Base-by-base conservation (phyloP, 768 basidiomycete genomes). In the Rhizopogon vesiculosus region DNA sequence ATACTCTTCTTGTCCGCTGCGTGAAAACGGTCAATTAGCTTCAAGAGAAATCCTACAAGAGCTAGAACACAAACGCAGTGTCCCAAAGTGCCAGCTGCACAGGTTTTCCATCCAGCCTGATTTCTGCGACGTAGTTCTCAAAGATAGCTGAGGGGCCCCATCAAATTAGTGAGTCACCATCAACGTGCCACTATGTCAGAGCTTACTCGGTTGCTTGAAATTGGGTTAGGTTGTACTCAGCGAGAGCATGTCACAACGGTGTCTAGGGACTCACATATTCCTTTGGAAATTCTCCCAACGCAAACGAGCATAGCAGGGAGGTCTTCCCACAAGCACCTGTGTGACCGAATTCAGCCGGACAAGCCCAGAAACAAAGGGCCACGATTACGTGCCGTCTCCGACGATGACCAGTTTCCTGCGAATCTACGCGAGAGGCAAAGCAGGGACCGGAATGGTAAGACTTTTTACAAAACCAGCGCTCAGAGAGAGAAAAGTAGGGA, bases 101-200 rank as follows among this genome's bases (percentile, higher is more conserved):
- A 39, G 95, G 92, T 72, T 98, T 98, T 61, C 94, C 94, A 72
- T 99, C 97, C 52, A 99, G 78, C 62, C 93, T 80, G 66, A 99
- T 98, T 78, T 99, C 97, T 45, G 97, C 96, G 61, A 98, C 96
- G 74, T 96, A 98, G 68, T 98, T 99, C 73, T 98, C 95, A 66
- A 98, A 98, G 50, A 98, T 89, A 61, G 94, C 94, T 95, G 70
- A 40, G 58, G n/a, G 54, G 59, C n/a, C 16, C 19, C 28, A 38
- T 40, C n/a, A n/a, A 33, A 31, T 38, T 25, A 46, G 33, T 35
- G 41, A 42, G 53, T 54, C 42, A 22, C 42, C 45, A 46, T 43
- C 13, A 33, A n/a, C 19, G 45, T 29, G 51, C 9, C 5, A 38
- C 35, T 13, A 38, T 15, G 15, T 53, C 28, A 22, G 45, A 54